A percentile compares a stretch with the other conserved stretches of the same genome.
phyloP scores from a whole-genome alignment of 2,329 filamentous ascomycete genomes.

The Mariannaea sp. region DNA sequence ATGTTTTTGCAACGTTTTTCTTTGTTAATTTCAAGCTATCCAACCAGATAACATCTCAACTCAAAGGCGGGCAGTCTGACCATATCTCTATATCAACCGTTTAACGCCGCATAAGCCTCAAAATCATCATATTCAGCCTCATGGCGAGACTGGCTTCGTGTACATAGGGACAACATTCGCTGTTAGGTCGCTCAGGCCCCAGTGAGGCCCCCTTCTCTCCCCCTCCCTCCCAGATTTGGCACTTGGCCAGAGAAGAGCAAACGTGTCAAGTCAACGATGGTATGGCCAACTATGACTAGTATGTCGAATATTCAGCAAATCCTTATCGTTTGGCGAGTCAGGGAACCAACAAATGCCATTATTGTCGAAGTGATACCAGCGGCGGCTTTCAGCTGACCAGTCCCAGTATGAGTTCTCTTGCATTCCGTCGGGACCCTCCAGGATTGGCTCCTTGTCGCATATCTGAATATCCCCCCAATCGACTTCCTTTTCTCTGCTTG shows the following conservation, averaged over 20 bases:
- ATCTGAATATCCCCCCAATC: constrained; percentile 6
- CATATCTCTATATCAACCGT: no score
- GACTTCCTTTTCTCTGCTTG: neutral
- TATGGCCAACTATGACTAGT: neutral
- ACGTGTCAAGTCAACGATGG: neutral
- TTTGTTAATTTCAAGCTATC: no score
- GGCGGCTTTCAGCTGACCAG: constrained; percentile 8
- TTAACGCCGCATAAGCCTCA: no score
- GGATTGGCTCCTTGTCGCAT: neutral
- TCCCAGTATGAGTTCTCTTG: constrained; percentile 12
- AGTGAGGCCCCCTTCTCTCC: no score
- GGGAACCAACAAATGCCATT: neutral
- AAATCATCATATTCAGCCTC: no score
- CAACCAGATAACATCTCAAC: no score
- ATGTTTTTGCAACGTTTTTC: no score
- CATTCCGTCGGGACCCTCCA: neutral
- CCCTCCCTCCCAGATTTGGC: no score
- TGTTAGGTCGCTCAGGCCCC: no score
- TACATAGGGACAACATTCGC: no score
- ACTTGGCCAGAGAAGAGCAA: neutral
- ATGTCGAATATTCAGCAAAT: neutral
- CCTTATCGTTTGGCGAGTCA: neutral
- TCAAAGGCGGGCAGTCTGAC: no score
- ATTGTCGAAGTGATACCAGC: constrained; percentile 12
- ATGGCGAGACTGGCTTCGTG: no score